These are phyloP conservation scores for Aureobasidium leucospermi DNA, from an alignment of 2,329 filamentous ascomycete species.

Conservation along the genomic window DNA sequence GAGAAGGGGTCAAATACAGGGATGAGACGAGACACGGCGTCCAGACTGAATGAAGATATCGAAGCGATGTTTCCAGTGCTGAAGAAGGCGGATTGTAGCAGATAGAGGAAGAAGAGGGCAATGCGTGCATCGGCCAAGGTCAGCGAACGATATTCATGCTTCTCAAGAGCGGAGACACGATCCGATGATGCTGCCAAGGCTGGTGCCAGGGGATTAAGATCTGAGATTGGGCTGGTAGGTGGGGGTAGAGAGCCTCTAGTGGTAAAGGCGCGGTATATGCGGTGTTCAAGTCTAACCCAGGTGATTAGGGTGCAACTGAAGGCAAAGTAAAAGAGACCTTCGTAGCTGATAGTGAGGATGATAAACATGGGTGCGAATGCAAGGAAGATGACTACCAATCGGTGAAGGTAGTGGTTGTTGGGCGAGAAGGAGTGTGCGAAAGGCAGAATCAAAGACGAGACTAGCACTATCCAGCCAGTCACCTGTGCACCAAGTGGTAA, in stretches of 20 bases:
- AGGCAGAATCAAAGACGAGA: constrained; percentile 69
- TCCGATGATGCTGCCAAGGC: constrained; percentile 29
- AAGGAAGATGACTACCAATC: constrained; percentile 80
- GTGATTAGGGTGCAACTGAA: constrained; percentile 76
- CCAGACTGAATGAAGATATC: constrained; percentile 84
- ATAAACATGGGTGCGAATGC: constrained; percentile 91
- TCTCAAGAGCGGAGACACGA: constrained; percentile 25
- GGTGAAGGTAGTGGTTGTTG: constrained; percentile 83
- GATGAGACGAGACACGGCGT: constrained; percentile 78
- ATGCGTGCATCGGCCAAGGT: constrained; percentile 78
- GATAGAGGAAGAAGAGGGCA: constrained; percentile 87
- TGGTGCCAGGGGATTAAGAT: constrained; percentile 27
- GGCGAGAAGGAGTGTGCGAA: constrained; percentile 73
- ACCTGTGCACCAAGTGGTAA: constrained; percentile 82
- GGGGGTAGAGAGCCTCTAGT: constrained; percentile 15
- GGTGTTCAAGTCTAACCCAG: constrained; percentile 90
- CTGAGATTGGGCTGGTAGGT: constrained; percentile 18
- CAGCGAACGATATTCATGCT: constrained; percentile 55
- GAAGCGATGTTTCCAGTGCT: constrained; percentile 94
- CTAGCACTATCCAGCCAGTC: constrained; percentile 77
- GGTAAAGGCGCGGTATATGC: constrained; percentile 45
- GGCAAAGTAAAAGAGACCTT: constrained; percentile 89
- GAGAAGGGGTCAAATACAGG: constrained; percentile 91
- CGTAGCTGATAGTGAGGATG: constrained; percentile 93
- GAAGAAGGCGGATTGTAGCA: constrained; percentile 95